These are phyloP conservation scores for Hypoxylon sp. DNA, from an alignment of 2,329 filamentous ascomycete species.

Conservation along the genomic window DNA sequence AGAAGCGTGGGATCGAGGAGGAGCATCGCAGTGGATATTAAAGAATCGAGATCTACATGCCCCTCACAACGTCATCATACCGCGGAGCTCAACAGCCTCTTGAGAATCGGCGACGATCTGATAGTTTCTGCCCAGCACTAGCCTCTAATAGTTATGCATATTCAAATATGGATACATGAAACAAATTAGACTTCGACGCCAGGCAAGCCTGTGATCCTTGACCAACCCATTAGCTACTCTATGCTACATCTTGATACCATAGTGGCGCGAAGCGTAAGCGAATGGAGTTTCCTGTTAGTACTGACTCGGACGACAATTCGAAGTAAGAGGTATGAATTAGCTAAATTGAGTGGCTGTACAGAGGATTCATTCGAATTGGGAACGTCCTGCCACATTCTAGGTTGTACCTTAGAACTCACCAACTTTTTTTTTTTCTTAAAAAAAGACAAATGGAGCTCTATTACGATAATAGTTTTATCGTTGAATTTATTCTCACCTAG, in stretches of 20 bases:
- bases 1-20: background rate
- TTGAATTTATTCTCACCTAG: background rate
- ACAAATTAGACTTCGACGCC: background rate
- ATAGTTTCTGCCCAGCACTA: background rate
- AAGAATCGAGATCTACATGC: background rate
- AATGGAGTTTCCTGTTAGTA: background rate
- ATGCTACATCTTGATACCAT: background rate
- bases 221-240: no score
- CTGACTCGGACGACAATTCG: background rate
- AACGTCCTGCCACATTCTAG: background rate
- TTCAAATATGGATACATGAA: background rate
- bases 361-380: background rate
- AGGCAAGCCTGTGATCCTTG: background rate
- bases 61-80: background rate
- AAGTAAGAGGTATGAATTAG: background rate
- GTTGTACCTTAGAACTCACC: no score
- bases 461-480: no score
- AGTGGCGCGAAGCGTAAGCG: background rate
- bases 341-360: no score
- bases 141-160: no score
- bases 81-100: background rate
- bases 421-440: no score
- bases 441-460: no score
- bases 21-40: background rate
- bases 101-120: background rate